Base-by-base conservation (phyloP, 306 rosid genomes). In the Castanopsis chinensis region DNA sequence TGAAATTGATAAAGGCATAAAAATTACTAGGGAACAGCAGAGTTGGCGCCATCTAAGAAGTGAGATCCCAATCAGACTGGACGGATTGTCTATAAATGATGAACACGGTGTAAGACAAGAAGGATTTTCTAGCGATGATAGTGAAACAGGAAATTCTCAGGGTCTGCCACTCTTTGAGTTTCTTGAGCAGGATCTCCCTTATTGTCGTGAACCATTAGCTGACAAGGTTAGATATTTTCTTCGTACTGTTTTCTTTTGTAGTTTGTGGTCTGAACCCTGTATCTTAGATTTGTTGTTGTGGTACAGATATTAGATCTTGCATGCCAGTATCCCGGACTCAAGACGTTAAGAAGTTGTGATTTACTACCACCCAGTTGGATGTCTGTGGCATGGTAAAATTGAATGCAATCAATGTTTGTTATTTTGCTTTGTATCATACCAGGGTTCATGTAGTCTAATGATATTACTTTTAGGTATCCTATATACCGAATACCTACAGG, bases 401-500 rank as follows among this genome's bases (percentile, higher is more conserved):
- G 64, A 77, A 69, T 74, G 57, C 35, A 67, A 83, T 77, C 25
- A 77, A 32, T 72, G 57, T 33, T 33, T 76, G 15, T 59, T 58
- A 37, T 53, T n/a, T 51, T 82, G 70, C 63, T 65, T 82, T 41
- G 45, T 69, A 12, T 49, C 13, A 55, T 74, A 23, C 82, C 71
- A 19, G 27, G 43, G 67, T 69, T 89, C 64, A 85, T 77, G 25
- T 70, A 64, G 19, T 79, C 65, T 71, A 33, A 69, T 87, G 82
- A 77, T 60, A 76, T 54, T 76, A 80, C 10, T 67, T 85, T 80
- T 81, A 94, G 98, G 98, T 94, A 94, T 86, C 97, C 98, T 58
- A 92, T 92, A 63, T 94, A 94, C 86, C 90, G 97, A 78, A 94
- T 94, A 79, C 98, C 98, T 54, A 85, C 84, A 0, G 98, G 98